Conservation (phyloP, 805 yeast genomes). For the Komagataella phaffii region DNA sequence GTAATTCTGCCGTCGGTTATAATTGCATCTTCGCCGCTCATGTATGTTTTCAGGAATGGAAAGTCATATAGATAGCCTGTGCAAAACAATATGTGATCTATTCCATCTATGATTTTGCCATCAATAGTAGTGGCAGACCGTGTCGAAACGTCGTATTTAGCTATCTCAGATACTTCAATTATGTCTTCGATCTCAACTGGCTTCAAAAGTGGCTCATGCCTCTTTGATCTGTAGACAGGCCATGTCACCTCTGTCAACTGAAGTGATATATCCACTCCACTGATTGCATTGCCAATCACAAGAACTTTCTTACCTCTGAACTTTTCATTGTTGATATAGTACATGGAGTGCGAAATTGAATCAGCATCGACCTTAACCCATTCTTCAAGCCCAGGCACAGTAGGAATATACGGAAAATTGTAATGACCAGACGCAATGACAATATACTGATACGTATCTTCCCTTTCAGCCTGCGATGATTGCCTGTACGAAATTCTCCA, state of each 20-base stretch:
- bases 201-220: conserved; percentile 12
- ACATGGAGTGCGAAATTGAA: conserved; percentile 30
- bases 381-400: conserved; percentile 25
- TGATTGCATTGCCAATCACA: conserved; percentile 16
- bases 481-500: conserved; percentile 9
- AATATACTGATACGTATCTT: conserved; percentile 18
- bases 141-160: conserved; percentile 12
- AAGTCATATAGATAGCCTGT: conserved; percentile 62
- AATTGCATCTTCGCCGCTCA: conserved; percentile 12
- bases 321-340: conserved; percentile 18
- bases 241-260: conserved; percentile 18
- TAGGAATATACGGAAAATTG: conserved; percentile 30
- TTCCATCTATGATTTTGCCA: conserved; percentile 28
- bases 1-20: conserved; percentile 22
- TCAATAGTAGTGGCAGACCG: conserved; percentile 30
- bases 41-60: conserved; percentile 39
- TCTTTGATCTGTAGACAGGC: conserved; percentile 12
- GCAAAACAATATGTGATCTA: conserved; percentile 52
- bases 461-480: not conserved
- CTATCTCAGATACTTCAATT: conserved; percentile 11
- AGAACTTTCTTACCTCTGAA: conserved; percentile 19
- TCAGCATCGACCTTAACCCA: conserved; percentile 18
- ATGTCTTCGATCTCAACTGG: conserved; percentile 11
- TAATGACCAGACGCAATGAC: conserved; percentile 35
- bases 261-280: conserved; percentile 12